phyloP scores from a whole-genome alignment of 2,329 filamentous ascomycete genomes.

The Fusarium kyushuense region DNA sequence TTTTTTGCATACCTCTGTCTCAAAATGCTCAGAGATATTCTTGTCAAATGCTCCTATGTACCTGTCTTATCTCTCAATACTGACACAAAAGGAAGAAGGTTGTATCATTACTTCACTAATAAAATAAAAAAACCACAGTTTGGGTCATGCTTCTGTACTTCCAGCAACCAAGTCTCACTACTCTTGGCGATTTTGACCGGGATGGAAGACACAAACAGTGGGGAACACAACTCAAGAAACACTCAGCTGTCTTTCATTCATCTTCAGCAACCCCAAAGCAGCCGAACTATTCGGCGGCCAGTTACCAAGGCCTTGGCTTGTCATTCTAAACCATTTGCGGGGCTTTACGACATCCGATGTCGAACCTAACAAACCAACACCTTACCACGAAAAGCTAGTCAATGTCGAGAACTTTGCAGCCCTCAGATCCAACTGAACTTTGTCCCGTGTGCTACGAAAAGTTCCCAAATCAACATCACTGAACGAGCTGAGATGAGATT shows the following conservation, averaged over 20 bases:
- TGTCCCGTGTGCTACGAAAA: not conserved
- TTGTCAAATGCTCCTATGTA: not conserved
- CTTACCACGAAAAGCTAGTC: not conserved
- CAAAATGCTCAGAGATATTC: not conserved
- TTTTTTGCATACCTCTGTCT: not conserved
- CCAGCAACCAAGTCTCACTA: not conserved
- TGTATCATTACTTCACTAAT: not conserved
- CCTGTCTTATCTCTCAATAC: too few relatives aligned
- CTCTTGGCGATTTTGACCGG: not conserved
- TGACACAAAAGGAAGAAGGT: too few relatives aligned
- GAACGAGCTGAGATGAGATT: not conserved
- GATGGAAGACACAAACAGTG: too few relatives aligned
- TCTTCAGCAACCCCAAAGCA: not conserved
- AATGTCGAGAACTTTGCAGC: conserved; percentile 8
- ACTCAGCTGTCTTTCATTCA: too few relatives aligned
- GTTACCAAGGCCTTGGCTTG: conserved; percentile 14
- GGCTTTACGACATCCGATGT: not conserved
- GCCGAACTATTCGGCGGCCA: not conserved
- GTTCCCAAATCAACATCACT: not conserved
- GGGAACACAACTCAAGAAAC: not conserved
- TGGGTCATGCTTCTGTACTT: not conserved
- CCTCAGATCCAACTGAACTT: not conserved
- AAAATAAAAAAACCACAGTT: not conserved
- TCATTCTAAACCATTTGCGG: conserved; percentile 39
- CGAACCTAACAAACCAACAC: not conserved